Base-by-base conservation (phyloP, 2,329 filamentous ascomycete genomes). In the Venturia oleaginea region DNA sequence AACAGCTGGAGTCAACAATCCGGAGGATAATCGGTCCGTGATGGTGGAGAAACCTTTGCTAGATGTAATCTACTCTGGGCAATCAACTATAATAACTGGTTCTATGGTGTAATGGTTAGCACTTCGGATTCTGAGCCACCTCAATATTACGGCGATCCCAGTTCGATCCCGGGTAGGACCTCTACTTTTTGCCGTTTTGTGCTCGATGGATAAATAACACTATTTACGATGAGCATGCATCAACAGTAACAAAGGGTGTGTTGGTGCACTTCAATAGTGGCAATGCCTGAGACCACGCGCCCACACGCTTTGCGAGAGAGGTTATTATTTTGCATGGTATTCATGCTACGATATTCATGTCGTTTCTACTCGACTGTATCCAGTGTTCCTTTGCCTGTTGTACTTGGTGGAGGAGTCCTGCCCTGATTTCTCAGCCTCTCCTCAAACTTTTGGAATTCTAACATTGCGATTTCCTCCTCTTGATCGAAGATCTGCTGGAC, bases 371-470 rank as follows among this genome's bases (percentile, higher is more conserved):
- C 75, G n/a, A 74, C 82, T 61, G 74, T 79, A 71, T 86, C 84
- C 66, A 86, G 70, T 55, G 77, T 80, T 4, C 80, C 80, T 71
- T 82, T 80, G 22, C 79, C 79, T 13, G 76, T 73, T 10, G 80
- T 83, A 13, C 76, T 74, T 38, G 82, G 76, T 24, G 78, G 78
- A 11, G 81, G 81, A 61, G 78, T 76, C 0, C 83, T 83, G 74
- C 83, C 83, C 67, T 86, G 83, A 69, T 83, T 79, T 68, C 80
- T 80, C 68, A 90, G 71, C 74, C 89, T 97, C 79, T 97, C 91
- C 75, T 97, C 93, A 73, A 97, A 97, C 76, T 90, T 94, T 68
- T 89, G 90, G 78, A 99, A 97, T 73, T 97, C 93, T 70, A 87
- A 78, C 71, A 93, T 77, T 0, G 92, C 86, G 68, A 97, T 84